Evolutionary conservation across 768 basidiomycete species (phyloP), one percentile per base, ranked within the genome.

Genomic region (Mycena crocata): DNA sequence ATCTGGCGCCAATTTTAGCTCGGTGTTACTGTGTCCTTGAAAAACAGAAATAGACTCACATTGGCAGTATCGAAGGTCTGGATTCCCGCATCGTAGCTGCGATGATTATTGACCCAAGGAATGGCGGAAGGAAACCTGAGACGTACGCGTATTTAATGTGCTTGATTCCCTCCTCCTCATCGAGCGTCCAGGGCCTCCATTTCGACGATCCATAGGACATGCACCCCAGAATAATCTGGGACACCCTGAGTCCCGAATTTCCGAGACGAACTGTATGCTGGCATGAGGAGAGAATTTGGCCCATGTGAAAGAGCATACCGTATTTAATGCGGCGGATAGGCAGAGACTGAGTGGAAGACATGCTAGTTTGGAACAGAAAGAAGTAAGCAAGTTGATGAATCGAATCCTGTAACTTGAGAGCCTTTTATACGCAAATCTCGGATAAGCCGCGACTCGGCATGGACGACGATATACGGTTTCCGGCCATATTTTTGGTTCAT

Each of bases 51-150:
- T 40, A 17, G 24, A 23, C 8, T 24, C 24, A 84, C 82, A 66
- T 87, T 80, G 2, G 86, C 87, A 6, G 86, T 89, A 71, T 88
- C 87, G 62, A 89, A 90, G 0, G 88, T 83, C 64, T 88, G 84
- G 67, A 90, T 86, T 14, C 89, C 89, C n/a, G 83, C 83, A 13
- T 90, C 87, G 57, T 86, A 90, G 2, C 62, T 63, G 32, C 5
- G 23, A 0, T 13, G 26, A 30, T 24, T 19, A 17, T 37, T 2
- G 17, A 14, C 15, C 15, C 40, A 24, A 24, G 21, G 44, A 19
- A 23, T 13, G 19, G 14, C 35, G 23, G n/a, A 21, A 35, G 28
- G 6, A 28, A 7, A 32, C 2, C 19, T 24, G 32, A 19, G 21
- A 39, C 54, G 24, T 21, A 46, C 45, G 63, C 63, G 15, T 17